Percentiles rank a stretch among this genome's conserved stretches.
Conservation (phyloP, 73 alveolate genomes). For the Tetrahymena thermophila region DNA sequence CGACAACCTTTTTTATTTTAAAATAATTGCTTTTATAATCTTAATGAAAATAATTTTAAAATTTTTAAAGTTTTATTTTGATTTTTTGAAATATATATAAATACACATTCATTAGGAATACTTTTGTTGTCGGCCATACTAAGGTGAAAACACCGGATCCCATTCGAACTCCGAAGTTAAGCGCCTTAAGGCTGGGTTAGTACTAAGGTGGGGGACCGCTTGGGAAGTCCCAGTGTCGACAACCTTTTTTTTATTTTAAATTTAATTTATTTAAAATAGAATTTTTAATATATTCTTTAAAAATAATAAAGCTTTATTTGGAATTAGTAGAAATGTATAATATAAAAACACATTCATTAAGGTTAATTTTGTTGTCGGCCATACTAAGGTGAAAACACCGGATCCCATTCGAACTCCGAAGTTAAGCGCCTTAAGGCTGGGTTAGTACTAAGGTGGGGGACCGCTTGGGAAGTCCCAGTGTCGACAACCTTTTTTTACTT, state of each 20-base stretch:
- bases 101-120: too few species aligned
- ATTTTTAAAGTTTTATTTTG: too few species aligned
- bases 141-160: constrained; percentile 99
- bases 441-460: constrained; percentile 99
- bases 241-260: not conserved
- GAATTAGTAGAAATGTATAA: too few species aligned
- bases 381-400: constrained; percentile 98
- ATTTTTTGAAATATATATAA: too few species aligned
- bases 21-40: too few species aligned
- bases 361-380: constrained; percentile 87
- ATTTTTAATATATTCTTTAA: too few species aligned
- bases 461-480: constrained; percentile 99
- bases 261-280: too few species aligned
- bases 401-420: constrained; percentile 99
- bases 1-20: not conserved
- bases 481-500: constrained; percentile 62
- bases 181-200: constrained; percentile 98
- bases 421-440: constrained; percentile 99
- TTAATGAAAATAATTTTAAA: too few species aligned
- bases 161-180: constrained; percentile 99
- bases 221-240: constrained; percentile 84
- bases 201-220: constrained; percentile 99
- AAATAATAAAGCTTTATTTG: too few species aligned
- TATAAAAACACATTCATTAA: not conserved
- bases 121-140: not conserved